Evolutionary conservation across 2,329 filamentous ascomycete genomes (phyloP), one percentile per base, ranked within the genome.

Genomic region (Fusarium sp.): DNA sequence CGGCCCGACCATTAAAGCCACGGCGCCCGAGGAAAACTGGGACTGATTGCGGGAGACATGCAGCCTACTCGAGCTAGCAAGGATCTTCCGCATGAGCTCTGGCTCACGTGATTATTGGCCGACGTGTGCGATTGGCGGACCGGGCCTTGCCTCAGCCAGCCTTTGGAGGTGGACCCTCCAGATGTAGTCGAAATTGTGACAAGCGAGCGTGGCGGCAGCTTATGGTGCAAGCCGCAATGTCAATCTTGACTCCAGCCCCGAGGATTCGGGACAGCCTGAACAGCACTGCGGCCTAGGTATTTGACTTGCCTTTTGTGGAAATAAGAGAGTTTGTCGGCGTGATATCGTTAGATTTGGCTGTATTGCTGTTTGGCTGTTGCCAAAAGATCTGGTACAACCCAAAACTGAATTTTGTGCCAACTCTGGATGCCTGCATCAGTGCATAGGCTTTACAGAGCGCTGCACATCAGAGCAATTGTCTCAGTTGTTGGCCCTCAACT

Each of bases 61-160:
- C 79, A 80, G 71, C 53, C 76, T 78, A 75, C 72, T 78, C 74
- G 73, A 62, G 29, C 66, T 75, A 76, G 73, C 77, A 78, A 76
- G 79, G 76, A 72, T 78, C 59, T 73, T 74, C 77, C 79, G 80
- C 80, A 82, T 82, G 75, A 77, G 73, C 31, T 45, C 33, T 33
- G 31, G 35, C 68, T 82, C 81, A 82, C 79, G 81, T 82, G 81
- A 82, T 25, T 53, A 20, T 38, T 27, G 31, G 55, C 73, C 59
- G 71, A 81, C 79, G 81, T 77, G 79, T 78, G 79, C 79, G 79
- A 81, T 81, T 80, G 78, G 80, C 80, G 80, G 81, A 80, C 75
- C 80, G 81, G 75, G 73, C 80, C 78, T 78, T 80, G 72, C 72
- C 70, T 77, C 71, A 65, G 64, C 68, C 47, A 70, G 58, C 76